Evolutionary conservation across 805 yeast species (phyloP), one percentile per base, ranked within the genome.

Genomic region (Yarrowia osloensis): DNA sequence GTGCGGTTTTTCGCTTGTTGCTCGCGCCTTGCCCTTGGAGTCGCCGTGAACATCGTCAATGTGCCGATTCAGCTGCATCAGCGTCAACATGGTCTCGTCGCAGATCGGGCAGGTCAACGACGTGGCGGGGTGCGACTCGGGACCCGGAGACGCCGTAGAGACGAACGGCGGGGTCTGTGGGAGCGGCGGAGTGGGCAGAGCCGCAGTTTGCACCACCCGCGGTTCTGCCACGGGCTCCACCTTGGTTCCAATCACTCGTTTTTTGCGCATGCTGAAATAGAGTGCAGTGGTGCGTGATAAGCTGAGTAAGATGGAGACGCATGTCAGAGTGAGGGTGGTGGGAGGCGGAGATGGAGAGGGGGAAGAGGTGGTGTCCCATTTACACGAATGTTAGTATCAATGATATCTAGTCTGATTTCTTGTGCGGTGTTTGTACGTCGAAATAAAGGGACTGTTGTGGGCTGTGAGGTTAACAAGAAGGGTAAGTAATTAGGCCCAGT

Each of bases 21-120:
- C 82, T 37, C 74, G 73, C 21, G 67, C 62, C 29, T 66, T 73
- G 40, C 65, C 69, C 46, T 50, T 76, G 39, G 69, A 77, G 42
- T 77, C 77, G 0, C 79, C 77, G 74, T 91, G 97, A 9, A 76
- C 83, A 67, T 84, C 88, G 74, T 91, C 97, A 29, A 91, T 76
- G 75, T 91, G 97, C 50, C 81, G 79, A 74, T 89, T 89, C 67
- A 90, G 78, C 69, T 84, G 88, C 24, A 68, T 47, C 42, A 76
- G 69, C 6, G 83, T 81, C 7, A 84, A 76, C 87, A 88, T 86
- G 1, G 75, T 59, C 68, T 86, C 88, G 15, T 79, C 76, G 73
- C 97, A 91, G 1, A 91, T 87, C 1, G 97, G 96, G 72, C 97
- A 91, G 19, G 65, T 35, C 17, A 74, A 61, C 26, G 63, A 57